Percentiles rank a stretch among this genome's conserved stretches.
Conservation (phyloP, 169 alveolate genomes). For the Eimeria praecox region DNA sequence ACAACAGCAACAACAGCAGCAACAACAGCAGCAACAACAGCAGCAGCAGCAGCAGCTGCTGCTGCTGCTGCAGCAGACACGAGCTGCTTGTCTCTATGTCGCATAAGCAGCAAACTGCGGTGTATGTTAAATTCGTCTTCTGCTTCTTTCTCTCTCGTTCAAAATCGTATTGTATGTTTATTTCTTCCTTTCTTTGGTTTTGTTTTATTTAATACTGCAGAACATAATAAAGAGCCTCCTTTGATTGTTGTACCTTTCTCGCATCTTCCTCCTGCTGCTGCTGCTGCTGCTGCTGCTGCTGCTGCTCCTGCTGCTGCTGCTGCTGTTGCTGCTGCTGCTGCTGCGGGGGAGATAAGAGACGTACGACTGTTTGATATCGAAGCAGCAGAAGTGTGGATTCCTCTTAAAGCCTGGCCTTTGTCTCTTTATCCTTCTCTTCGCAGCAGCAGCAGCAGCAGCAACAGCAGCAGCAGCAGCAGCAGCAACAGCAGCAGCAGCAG, state of each 20-base stretch:
- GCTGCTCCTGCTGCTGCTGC: not conserved
- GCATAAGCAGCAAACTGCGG: not conserved
- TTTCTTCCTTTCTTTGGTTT: not conserved
- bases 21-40: no score
- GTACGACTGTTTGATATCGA: no score
- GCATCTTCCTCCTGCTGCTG: not conserved
- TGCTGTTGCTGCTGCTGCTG: conserved; percentile 28
- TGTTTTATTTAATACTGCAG: not conserved
- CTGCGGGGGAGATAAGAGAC: no score
- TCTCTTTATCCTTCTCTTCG: not conserved
- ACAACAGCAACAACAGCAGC: no score
- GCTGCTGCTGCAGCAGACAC: conserved; percentile 9
- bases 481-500: conserved; percentile 25
- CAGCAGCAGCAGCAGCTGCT: not conserved
- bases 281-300: not conserved
- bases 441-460: conserved; percentile 32
- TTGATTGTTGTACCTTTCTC: no score
- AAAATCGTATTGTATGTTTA: not conserved
- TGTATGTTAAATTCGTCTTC: not conserved
- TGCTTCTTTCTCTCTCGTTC: not conserved
- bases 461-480: conserved; percentile 27
- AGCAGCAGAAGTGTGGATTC: conserved; percentile 23
- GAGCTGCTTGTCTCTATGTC: not conserved
- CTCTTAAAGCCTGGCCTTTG: conserved; percentile 12
- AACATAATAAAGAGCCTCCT: no score